Base-by-base conservation (phyloP, 1,284 basidiomycete species). In the Boletellus dicymbophilus region DNA sequence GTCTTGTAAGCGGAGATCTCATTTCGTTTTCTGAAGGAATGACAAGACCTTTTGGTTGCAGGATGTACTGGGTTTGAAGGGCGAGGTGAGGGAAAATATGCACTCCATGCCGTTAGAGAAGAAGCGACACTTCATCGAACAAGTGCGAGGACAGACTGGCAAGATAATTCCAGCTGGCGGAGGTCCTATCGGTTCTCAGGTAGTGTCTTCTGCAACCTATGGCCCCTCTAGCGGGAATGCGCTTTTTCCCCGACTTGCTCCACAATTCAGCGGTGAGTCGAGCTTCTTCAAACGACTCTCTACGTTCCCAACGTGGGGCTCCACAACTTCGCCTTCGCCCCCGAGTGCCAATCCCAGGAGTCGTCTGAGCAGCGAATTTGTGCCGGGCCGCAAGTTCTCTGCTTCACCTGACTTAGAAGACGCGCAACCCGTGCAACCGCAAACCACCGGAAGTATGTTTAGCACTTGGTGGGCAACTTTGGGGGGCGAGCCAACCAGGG, bases 61-160 rank as follows among this genome's bases (percentile, higher is more conserved):
- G 89, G 80, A 88, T 54, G 79, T 84, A n/a, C 63, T 92, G 21
- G 90, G 83, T 12, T 66, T 94, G 51, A 91, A 89, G 63, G 87
- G 82, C 15, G 76, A 81, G 1, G 82, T 82, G 57, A 79, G 89
- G 38, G 73, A 73, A 7, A 79, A 77, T 1, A 89, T 94, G 84
- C 74, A 83, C 50, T 70, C 78, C 5, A 69, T 95, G 15, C 71
- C 89, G 0, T 54, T 69, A 8, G 81, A 87, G 46, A 82, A 87
- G 59, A 91, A 90, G 69, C 78, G 76, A 39, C 87, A 85, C 56
- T 68, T 95, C 2, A 69, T 94, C 28, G 71, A 74, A 26, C 84
- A 86, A 65, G 73, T 49, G 43, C 66, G 51, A 69, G 18, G 60
- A 64, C 9, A 61, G 55, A 15, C 55, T 57, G 47, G 61, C 15